A percentile compares a stretch with the other conserved stretches of the same genome.
phyloP scores from a whole-genome alignment of 2,329 filamentous ascomycete genomes.

The Arthrobotrys sinensis region DNA sequence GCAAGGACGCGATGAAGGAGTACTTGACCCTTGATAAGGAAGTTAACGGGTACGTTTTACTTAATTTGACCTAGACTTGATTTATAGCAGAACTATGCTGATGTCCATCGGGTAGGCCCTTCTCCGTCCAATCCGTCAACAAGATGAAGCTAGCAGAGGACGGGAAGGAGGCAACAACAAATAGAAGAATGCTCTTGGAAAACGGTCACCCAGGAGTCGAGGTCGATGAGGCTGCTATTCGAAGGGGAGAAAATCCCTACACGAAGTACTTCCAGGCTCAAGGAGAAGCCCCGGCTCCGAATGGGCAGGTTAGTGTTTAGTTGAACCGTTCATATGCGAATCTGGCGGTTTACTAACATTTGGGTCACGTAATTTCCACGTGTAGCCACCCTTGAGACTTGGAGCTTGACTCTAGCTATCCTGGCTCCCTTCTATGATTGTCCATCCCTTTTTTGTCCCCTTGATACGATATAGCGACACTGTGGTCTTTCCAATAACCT shows the following conservation, averaged over 20 bases:
- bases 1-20: constrained; percentile 86
- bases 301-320: constrained; percentile 57
- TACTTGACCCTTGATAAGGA: constrained; percentile 87
- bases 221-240: constrained; percentile 68
- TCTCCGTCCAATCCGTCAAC: constrained; percentile 68
- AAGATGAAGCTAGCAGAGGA: constrained; percentile 66
- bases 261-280: constrained; percentile 69
- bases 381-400: constrained; percentile 51
- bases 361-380: constrained; percentile 9
- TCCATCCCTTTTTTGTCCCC: not conserved
- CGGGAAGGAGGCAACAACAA: constrained; percentile 67
- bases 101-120: constrained; percentile 66
- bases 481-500: not conserved
- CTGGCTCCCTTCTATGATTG: not conserved
- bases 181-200: constrained; percentile 67
- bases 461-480: constrained; percentile 1
- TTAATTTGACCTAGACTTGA: not conserved
- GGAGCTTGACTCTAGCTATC: constrained; percentile 20
- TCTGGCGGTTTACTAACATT: constrained; percentile 36
- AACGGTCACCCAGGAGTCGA: constrained; percentile 69
- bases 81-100: not conserved
- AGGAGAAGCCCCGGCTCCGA: constrained; percentile 63
- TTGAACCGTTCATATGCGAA: constrained; percentile 6
- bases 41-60: constrained; percentile 80
- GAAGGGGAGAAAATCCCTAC: constrained; percentile 69